Percentiles rank a stretch among this genome's conserved stretches.
These are phyloP conservation scores for Volvariella volvacea DNA, from an alignment of 1,284 basidiomycete genomes.

Conservation along the genomic window DNA sequence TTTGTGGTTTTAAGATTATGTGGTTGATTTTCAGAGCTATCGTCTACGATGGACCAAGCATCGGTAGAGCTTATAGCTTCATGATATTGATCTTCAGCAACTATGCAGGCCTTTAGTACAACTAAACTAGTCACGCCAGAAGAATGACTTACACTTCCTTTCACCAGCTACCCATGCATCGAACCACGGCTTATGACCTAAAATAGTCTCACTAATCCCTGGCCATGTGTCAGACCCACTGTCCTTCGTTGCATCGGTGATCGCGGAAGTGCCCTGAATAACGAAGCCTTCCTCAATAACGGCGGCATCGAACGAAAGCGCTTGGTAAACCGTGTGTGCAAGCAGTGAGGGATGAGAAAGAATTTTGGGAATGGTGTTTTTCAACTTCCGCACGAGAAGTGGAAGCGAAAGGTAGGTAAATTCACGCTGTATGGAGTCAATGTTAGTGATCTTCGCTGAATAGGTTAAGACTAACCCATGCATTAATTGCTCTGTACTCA, in stretches of 20 bases:
- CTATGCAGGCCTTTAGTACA: constrained; percentile 25
- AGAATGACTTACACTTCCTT: constrained; percentile 61
- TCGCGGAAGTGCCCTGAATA: constrained; percentile 43
- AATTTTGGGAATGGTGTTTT: constrained; percentile 67
- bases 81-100: constrained; percentile 76
- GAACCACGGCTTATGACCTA: constrained; percentile 86
- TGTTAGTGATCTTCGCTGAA: background rate
- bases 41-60: constrained; percentile 85
- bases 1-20: constrained; percentile 60
- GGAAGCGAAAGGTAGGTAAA: constrained; percentile 71
- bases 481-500: constrained; percentile 60
- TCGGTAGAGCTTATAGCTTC: constrained; percentile 75
- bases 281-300: constrained; percentile 74
- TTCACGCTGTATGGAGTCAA: constrained; percentile 52
- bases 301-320: constrained; percentile 81
- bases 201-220: constrained; percentile 75
- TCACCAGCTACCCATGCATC: constrained; percentile 86
- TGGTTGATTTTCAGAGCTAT: constrained; percentile 38
- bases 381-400: constrained; percentile 65
- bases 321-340: constrained; percentile 93
- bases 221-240: constrained; percentile 42
- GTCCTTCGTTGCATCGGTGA: constrained; percentile 17
- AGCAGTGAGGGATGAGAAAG: constrained; percentile 78
- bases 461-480: constrained; percentile 53
- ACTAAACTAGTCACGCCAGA: background rate